Conservation (phyloP, 257 asterid genomes). For the Fraxinus pennsylvanica region DNA sequence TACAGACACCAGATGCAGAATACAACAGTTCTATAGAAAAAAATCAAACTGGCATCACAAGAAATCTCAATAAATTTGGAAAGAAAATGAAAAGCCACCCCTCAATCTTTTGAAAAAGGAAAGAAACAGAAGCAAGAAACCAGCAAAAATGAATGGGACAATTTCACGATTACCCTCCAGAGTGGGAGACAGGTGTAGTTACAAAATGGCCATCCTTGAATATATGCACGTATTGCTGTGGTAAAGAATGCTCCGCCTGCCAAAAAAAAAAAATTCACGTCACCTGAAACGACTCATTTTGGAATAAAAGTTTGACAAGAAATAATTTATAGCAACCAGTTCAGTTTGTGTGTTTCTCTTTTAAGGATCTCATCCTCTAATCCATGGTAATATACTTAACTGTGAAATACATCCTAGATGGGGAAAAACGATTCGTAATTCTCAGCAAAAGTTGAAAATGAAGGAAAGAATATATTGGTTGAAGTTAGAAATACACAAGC, state of each 20-base stretch:
- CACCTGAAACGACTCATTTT: not conserved
- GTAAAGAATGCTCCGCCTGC: slow-evolving; percentile 91
- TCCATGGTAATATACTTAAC: not conserved
- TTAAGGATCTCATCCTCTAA: not conserved
- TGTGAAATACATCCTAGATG: not conserved
- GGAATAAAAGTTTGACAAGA: not conserved
- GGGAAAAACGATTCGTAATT: no score
- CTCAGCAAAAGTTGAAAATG: not conserved
- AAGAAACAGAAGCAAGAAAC: slow-evolving; percentile 19
- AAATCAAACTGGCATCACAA: slow-evolving; percentile 2
- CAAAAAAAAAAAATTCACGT: not conserved
- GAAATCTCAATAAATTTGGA: slow-evolving; percentile 4
- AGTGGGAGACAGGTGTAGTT: slow-evolving; percentile 86
- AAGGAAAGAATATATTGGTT: not conserved
- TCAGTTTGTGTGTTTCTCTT: not conserved
- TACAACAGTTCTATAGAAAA: slow-evolving; percentile 26
- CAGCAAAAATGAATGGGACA: slow-evolving; percentile 12
- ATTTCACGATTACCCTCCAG: slow-evolving; percentile 61
- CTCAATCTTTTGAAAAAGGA: slow-evolving; percentile 25
- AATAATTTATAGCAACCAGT: not conserved
- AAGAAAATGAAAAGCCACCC: slow-evolving; percentile 16
- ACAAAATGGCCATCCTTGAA: slow-evolving; percentile 81
- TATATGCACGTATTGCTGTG: slow-evolving; percentile 76
- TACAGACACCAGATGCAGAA: slow-evolving; percentile 18
- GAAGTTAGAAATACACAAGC: not conserved